Evolutionary conservation across 2,329 filamentous ascomycete species (phyloP), one percentile per base, ranked within the genome.

Genomic region (Coleophoma crateriformis): DNA sequence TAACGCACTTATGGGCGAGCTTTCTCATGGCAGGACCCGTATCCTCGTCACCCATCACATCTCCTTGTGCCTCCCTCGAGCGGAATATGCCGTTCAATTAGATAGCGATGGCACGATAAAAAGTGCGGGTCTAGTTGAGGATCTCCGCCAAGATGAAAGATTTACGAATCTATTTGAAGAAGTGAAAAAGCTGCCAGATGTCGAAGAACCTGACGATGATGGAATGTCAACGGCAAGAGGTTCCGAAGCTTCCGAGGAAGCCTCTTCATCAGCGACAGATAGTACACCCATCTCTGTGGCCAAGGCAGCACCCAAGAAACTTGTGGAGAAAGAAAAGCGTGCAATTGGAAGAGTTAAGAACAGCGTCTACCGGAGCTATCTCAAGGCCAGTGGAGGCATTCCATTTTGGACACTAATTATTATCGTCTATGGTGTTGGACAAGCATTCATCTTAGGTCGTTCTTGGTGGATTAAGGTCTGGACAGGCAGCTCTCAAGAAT

Each of bases 1-100:
- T 55, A 78, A 88, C 50, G 90, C 85, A 52, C 71, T 92, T 3
- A 84, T 78, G 3, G 88, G 88, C 4, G 79, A 86, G 44, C 74
- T 92, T 11, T 84, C 85, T 52, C 67, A 73, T 17, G 83, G 81
- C 0, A 73, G 89, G 48, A 94, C 89, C 2, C 74, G 88, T 22
- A 88, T 94, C 43, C 70, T 94, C 3, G 88, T 90, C 20, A 94
- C 88, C 0, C 88, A 94, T 61, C 87, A 92, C 58, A 83, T 90
- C 19, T 80, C 81, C 3, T 74, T 92, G 1, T 86, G 84, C 54
- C 75, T 87, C 50, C 74, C 85, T 13, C 80, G 79, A 61, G 82
- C 88, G 6, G 87, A 87, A 59, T 92, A 87, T 57, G 74, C 88
- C 6, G 83, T 91, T 4, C 79, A 88, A 53, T 77, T 94, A 1